Evolutionary conservation across 805 yeast species (phyloP).

Genomic region (Candida sithepensis): DNA sequence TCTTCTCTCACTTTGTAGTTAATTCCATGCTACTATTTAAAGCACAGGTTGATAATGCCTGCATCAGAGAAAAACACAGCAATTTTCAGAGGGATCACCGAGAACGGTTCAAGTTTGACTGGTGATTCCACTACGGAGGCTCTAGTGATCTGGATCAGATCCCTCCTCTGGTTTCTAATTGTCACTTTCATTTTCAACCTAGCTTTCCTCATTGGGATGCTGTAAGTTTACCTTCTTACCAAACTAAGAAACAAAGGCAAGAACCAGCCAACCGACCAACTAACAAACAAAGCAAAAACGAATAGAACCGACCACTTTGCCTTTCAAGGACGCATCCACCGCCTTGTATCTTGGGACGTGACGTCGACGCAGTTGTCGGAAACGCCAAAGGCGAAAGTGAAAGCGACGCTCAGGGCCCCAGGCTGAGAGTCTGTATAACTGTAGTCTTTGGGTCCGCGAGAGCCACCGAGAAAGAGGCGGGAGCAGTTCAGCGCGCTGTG

Average conservation of each 20-base stretch:
- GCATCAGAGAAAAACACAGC: too few relatives aligned
- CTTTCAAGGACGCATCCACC: not conserved
- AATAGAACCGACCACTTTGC: not conserved
- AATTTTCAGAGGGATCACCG: not conserved
- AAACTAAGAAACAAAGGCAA: not conserved
- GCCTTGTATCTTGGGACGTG: too few relatives aligned
- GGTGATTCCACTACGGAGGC: not conserved
- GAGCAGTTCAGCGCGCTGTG: too few relatives aligned
- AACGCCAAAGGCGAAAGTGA: not conserved
- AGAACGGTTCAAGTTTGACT: not conserved
- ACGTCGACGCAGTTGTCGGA: not conserved
- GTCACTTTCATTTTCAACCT: constrained; percentile 12
- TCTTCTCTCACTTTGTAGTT: too few relatives aligned
- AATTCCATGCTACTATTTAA: too few relatives aligned
- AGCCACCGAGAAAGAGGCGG: too few relatives aligned
- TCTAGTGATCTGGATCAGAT: not conserved
- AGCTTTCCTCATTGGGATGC: constrained; percentile 9
- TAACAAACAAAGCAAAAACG: not conserved
- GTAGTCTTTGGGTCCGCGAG: too few relatives aligned
- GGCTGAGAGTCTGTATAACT: too few relatives aligned
- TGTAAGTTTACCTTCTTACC: constrained; percentile 12
- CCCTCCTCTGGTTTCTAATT: constrained; percentile 10
- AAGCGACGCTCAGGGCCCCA: too few relatives aligned
- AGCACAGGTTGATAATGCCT: too few relatives aligned
- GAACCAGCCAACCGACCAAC: not conserved